phyloP scores from a whole-genome alignment of 2,329 filamentous ascomycete species.

The Colletotrichum sp. region DNA sequence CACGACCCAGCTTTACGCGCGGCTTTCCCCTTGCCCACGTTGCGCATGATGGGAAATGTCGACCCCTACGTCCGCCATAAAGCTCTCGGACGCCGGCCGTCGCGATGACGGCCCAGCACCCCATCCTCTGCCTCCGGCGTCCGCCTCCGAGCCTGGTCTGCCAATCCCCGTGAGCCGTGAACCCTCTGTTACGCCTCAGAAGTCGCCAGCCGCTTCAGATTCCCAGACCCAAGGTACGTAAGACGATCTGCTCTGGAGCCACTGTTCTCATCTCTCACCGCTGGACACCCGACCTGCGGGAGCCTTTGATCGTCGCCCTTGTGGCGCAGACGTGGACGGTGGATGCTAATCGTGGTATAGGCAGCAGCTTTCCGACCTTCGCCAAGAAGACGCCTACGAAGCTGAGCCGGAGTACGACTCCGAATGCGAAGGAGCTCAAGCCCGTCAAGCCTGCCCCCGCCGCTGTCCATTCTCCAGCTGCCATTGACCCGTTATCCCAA shows the following conservation, averaged over 20 bases:
- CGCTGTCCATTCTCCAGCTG: slow-evolving; percentile 17
- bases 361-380: slow-evolving; percentile 16
- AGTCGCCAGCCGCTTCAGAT: slow-evolving; percentile 31
- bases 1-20: neutral
- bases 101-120: neutral
- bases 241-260: neutral
- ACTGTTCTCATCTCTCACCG: neutral
- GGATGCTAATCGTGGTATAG: slow-evolving; percentile 9
- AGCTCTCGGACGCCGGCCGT: slow-evolving; percentile 16
- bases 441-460: slow-evolving; percentile 18
- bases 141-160: slow-evolving; percentile 28
- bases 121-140: slow-evolving; percentile 10
- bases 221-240: slow-evolving; percentile 34
- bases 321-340: neutral
- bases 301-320: neutral
- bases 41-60: slow-evolving; percentile 23
- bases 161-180: slow-evolving; percentile 25
- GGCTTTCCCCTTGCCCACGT: neutral
- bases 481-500: slow-evolving; percentile 34
- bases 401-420: slow-evolving; percentile 7
- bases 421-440: slow-evolving; percentile 22
- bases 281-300: neutral
- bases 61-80: slow-evolving; percentile 16
- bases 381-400: slow-evolving; percentile 22
- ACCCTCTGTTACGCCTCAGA: slow-evolving; percentile 11